Evolutionary conservation across 2,329 filamentous ascomycete species (phyloP).

Genomic region (Talaromyces sp.): DNA sequence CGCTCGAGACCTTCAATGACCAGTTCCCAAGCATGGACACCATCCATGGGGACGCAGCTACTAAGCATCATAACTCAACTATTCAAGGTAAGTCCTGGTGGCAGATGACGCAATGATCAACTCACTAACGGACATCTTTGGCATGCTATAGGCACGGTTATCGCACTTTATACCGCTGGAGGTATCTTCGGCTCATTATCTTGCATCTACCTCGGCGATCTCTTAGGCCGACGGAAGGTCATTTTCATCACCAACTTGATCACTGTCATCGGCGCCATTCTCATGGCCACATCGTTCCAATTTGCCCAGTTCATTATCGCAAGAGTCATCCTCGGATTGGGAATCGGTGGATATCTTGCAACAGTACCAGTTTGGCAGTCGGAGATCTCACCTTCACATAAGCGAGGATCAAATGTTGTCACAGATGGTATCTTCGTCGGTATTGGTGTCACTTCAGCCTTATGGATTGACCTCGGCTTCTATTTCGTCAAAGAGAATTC

Average conservation of each 20-base stretch:
- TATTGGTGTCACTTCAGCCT: slow-evolving; percentile 28
- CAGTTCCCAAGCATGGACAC: slow-evolving; percentile 56
- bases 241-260: slow-evolving; percentile 47
- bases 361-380: slow-evolving; percentile 54
- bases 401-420: slow-evolving; percentile 54
- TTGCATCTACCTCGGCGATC: slow-evolving; percentile 50
- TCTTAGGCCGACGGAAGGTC: slow-evolving; percentile 49
- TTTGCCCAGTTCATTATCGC: slow-evolving; percentile 52
- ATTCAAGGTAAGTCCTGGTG: slow-evolving; percentile 36
- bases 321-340: slow-evolving; percentile 48
- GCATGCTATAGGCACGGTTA: slow-evolving; percentile 39
- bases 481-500: slow-evolving; percentile 40
- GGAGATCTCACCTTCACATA: slow-evolving; percentile 39
- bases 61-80: slow-evolving; percentile 49
- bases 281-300: slow-evolving; percentile 50
- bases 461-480: slow-evolving; percentile 54
- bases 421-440: slow-evolving; percentile 38
- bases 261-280: slow-evolving; percentile 47
- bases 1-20: slow-evolving; percentile 22
- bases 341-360: slow-evolving; percentile 46
- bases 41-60: slow-evolving; percentile 43
- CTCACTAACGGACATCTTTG: background rate
- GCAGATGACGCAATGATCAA: background rate
- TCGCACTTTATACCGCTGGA: slow-evolving; percentile 50
- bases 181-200: slow-evolving; percentile 51